These are phyloP conservation scores for Pichia sp. DNA, from an alignment of 1,139 yeast genomes.

Conservation along the genomic window DNA sequence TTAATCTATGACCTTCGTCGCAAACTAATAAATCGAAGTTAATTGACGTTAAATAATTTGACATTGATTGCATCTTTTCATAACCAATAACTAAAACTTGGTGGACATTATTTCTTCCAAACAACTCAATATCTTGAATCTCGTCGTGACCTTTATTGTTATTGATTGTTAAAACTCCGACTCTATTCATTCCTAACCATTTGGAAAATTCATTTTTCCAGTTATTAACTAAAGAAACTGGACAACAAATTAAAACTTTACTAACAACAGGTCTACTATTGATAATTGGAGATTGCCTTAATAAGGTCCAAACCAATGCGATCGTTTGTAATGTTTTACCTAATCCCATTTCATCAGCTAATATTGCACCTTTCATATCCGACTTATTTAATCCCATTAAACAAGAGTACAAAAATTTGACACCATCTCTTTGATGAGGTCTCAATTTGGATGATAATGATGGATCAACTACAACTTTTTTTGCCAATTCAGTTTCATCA, in stretches of 20 bases:
- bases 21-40: constrained; percentile 73
- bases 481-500: constrained; percentile 7
- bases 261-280: constrained; percentile 33
- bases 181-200: constrained; percentile 71
- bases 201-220: constrained; percentile 87
- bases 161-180: constrained; percentile 47
- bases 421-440: constrained; percentile 84
- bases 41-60: constrained; percentile 42
- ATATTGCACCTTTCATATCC: constrained; percentile 65
- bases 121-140: constrained; percentile 50
- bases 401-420: constrained; percentile 72
- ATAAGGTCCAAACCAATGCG: constrained; percentile 72
- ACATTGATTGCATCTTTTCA: constrained; percentile 62
- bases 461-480: constrained; percentile 63
- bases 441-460: constrained; percentile 49
- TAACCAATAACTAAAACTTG: constrained; percentile 84
- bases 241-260: constrained; percentile 78
- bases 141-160: constrained; percentile 47
- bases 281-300: constrained; percentile 62
- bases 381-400: constrained; percentile 57
- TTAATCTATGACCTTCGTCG: constrained; percentile 92
- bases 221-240: constrained; percentile 80
- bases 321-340: constrained; percentile 92
- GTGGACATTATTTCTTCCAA: constrained; percentile 65
- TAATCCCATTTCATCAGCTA: constrained; percentile 97